Base-by-base conservation (phyloP, 805 yeast species). In the Yamadazyma nakazawae region DNA sequence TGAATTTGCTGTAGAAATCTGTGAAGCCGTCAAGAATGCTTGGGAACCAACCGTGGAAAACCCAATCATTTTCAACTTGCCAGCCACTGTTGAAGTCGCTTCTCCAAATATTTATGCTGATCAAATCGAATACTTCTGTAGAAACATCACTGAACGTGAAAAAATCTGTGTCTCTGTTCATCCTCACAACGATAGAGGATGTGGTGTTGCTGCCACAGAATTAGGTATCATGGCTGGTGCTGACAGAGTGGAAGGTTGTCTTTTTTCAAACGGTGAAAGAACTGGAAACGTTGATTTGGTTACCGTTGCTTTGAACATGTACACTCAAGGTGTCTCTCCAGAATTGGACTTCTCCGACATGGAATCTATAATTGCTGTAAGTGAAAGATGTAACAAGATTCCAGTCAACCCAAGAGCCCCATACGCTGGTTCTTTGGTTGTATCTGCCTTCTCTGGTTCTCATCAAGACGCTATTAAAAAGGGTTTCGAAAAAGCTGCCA, bases 151-250 rank as follows among this genome's bases (percentile, higher is more conserved):
- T 43, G 88, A 85, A 60, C 78, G 91, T 64, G 89, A 84, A 59
- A 84, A 82, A 57, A 79, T 84, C 36, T 70, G 82, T 51, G 79
- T 85, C 48, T 84, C 90, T 18, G 76, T 84, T 13, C 92, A 85
- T 60, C 79, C 86, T 51, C 92, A 85, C 66, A 85, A 85, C 58
- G 92, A 85, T 62, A 77, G 92, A 66, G 92, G 92, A 17, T 84
- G 88, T 62, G 90, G 88, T 60, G 90, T 85, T 46, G 92, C 92
- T 38, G 92, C 92, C 21, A 75, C 88, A 39, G 92, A 85, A 64
- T 71, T 85, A 50, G 91, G 89, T 57, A 56, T 82, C 28, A 68
- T 85, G 58, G 92, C 90, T n/a, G 92, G 92, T 60, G 92, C 87
- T 50, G 91, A 85, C 67, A 78, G 92, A 72, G 87, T 85, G 43